Evolutionary conservation across 495 filamentous ascomycete species (phyloP), one percentile per base, ranked within the genome.

Genomic region (Antarctomyces pellizariae): DNA sequence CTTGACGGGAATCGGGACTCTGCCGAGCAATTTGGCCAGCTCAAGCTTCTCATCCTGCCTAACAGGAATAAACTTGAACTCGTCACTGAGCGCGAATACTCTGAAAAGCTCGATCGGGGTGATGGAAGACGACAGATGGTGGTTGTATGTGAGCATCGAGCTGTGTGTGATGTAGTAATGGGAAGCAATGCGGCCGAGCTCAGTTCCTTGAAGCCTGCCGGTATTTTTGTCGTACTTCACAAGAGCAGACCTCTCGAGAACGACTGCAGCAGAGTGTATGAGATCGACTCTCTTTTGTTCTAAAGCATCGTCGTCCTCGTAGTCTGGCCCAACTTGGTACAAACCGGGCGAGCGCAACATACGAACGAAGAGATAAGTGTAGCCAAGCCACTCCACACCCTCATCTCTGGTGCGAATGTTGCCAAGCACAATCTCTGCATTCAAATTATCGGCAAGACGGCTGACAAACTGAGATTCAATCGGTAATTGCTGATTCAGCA

Each of bases 41-140:
- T 99, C 86, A 22, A 95, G 56, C 49, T 93, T 93, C 52, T 99
- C 86, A 41, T 99, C 86, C 38, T 92, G 82, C 5, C 86, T 74
- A 22, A 99, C 83, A 0, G 86, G 86, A 27, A 99, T 95, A 44
- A 92, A 99, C 48, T 92, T 95, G 57, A 99, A 99, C 49, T 99
- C 86, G 29, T 86, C 82, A 41, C 86, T 95, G 9, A 95, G 64
- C 9, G 86, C 75, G 42, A 99, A 99, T n/a, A 95, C 69, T 6
- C 86, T 69, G 68, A 99, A 99, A 13, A 99, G 56, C 43, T 99
- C 86, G 31, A 95, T 83, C 10, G 72, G 72, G 10, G 73, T 75
- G 34, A 95, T 77, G 8, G 73, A 75, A 9, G 86, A 83, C 46
- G 92, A 83, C 16, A 99, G 77, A 34, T 95, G 75, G 39, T 75